These are phyloP conservation scores for Citrus medica DNA, from an alignment of 345 rosid genomes.

Conservation along the genomic window DNA sequence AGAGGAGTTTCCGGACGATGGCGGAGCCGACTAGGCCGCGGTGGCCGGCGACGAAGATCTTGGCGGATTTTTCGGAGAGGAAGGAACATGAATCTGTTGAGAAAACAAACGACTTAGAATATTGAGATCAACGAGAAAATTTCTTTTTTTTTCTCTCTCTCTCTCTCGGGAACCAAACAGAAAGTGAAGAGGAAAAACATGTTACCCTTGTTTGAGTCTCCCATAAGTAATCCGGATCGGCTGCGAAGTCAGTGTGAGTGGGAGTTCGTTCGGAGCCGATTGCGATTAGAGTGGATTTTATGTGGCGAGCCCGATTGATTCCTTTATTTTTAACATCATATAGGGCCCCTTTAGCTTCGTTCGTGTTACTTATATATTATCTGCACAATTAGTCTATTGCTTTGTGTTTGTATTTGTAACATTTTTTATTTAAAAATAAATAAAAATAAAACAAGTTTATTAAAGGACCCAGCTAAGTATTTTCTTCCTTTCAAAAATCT, in stretches of 20 bases:
- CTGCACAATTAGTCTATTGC: no score
- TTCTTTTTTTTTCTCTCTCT: neutral
- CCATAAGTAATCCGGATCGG: neutral
- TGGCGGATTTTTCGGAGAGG: constrained; percentile 62
- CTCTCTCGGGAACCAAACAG: neutral
- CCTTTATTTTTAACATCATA: no score
- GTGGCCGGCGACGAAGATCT: constrained; percentile 95
- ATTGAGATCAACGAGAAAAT: neutral
- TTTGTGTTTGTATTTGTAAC: no score
- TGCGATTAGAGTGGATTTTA: no score
- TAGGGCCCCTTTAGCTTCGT: no score
- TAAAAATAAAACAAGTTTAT: no score
- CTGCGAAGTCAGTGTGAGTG: neutral
- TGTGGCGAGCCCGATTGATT: no score
- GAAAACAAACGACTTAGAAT: neutral
- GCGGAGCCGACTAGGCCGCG: constrained; percentile 91
- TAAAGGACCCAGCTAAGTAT: no score
- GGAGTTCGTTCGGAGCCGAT: neutral
- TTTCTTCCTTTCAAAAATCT: no score
- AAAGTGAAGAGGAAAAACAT: neutral
- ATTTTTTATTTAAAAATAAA: no score
- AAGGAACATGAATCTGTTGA: constrained; percentile 31
- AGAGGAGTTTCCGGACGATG: constrained; percentile 65
- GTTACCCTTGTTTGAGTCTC: neutral
- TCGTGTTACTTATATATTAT: no score